Percentiles rank a stretch among this genome's conserved stretches.
Conservation (phyloP, 2,329 filamentous ascomycete genomes). For the Aspergillus sp. region DNA sequence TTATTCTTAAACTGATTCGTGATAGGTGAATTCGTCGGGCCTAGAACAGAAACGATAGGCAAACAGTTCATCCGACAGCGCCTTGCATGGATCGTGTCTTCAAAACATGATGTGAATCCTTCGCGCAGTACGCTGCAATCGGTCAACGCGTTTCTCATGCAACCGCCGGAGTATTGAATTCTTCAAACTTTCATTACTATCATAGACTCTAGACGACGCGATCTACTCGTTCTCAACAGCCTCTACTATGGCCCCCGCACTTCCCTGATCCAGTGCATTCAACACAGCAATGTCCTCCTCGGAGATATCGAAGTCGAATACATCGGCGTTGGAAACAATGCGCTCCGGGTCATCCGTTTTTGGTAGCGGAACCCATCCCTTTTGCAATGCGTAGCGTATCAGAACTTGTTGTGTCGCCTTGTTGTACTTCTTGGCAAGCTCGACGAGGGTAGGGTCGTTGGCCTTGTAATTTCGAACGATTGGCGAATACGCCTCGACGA, state of each 20-base stretch:
- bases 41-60: conserved; percentile 49
- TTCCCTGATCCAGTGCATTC: conserved; percentile 52
- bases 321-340: conserved; percentile 64
- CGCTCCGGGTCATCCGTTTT: conserved; percentile 70
- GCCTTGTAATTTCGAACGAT: conserved; percentile 68
- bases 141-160: conserved; percentile 86
- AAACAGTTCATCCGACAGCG: conserved; percentile 76
- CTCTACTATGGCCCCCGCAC: conserved; percentile 49
- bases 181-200: conserved; percentile 1
- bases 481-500: conserved; percentile 55
- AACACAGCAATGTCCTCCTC: conserved; percentile 58
- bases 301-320: conserved; percentile 61
- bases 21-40: conserved; percentile 33
- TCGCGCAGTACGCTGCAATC: conserved; percentile 83
- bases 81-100: conserved; percentile 78
- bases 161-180: conserved; percentile 36
- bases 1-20: background rate
- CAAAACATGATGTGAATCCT: conserved; percentile 77
- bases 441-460: conserved; percentile 64
- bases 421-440: conserved; percentile 68
- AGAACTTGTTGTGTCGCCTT: conserved; percentile 76
- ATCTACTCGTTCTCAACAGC: conserved; percentile 45
- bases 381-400: conserved; percentile 79
- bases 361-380: conserved; percentile 69
- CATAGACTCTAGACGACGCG: conserved; percentile 5